These are phyloP conservation scores for Geotrichum ghanense DNA, from an alignment of 805 yeast species.

Conservation along the genomic window DNA sequence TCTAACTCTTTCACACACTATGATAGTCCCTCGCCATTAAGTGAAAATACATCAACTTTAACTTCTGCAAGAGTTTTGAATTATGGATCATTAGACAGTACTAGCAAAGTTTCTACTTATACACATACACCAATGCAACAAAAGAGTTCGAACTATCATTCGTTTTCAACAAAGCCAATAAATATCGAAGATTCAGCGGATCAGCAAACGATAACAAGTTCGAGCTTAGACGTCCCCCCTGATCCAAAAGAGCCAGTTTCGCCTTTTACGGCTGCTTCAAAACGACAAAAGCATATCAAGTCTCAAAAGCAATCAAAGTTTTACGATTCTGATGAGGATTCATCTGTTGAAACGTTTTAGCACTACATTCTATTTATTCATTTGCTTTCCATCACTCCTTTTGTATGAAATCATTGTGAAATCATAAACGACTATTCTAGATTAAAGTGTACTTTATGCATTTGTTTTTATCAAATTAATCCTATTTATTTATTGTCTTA, in stretches of 20 bases:
- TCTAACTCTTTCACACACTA: background rate
- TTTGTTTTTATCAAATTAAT: no score
- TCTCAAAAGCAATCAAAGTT: background rate
- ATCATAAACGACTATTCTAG: background rate
- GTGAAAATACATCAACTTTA: background rate
- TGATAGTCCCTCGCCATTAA: background rate
- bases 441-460: conserved; percentile 2
- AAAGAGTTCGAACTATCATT: background rate
- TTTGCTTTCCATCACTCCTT: background rate
- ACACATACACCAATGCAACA: conserved; percentile 3
- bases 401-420: background rate
- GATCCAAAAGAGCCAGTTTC: background rate
- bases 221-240: background rate
- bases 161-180: background rate
- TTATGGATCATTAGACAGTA: background rate
- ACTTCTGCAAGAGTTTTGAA: background rate
- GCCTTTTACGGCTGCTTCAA: background rate
- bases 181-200: background rate
- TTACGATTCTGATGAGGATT: background rate
- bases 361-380: background rate
- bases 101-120: background rate
- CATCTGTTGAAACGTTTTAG: background rate
- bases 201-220: background rate
- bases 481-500: no score
- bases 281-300: background rate